These are phyloP conservation scores for Eucalyptus marginata DNA, from an alignment of 345 rosid genomes.

Conservation along the genomic window DNA sequence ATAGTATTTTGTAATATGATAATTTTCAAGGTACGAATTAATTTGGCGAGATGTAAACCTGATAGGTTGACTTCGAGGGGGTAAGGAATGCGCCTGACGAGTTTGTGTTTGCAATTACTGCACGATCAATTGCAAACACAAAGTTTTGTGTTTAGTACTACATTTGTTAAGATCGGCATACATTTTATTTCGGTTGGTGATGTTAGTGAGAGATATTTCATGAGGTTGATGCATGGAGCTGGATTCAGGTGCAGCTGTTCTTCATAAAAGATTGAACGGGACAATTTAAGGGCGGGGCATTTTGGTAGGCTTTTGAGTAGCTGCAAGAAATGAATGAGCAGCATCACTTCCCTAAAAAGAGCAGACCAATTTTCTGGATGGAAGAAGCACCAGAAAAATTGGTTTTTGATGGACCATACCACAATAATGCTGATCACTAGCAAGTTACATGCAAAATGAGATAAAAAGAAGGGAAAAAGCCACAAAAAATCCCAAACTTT, in stretches of 20 bases:
- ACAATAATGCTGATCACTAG: not conserved
- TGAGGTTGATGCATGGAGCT: not conserved
- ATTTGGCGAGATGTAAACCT: not conserved
- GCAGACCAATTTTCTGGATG: not conserved
- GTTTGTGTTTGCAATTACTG: not conserved
- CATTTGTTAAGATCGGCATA: not conserved
- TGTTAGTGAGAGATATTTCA: not conserved
- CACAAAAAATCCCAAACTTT: too few species aligned
- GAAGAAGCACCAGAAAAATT: not conserved
- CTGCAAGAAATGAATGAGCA: not conserved
- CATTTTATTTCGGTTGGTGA: not conserved
- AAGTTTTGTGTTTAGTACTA: not conserved
- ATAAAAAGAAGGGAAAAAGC: not conserved
- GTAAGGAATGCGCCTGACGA: rapidly evolving
- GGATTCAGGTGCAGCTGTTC: not conserved
- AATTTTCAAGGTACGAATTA: rapidly evolving
- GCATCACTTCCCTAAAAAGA: not conserved
- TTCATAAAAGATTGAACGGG: not conserved
- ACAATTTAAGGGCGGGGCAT: not conserved
- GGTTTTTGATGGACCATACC: not conserved
- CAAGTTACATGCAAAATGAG: not conserved
- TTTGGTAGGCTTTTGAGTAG: not conserved
- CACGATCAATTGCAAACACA: not conserved
- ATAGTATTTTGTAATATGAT: not conserved
- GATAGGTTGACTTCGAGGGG: not conserved